phyloP scores from a whole-genome alignment of 2,329 filamentous ascomycete genomes.

The Aureobasidium sp. region DNA sequence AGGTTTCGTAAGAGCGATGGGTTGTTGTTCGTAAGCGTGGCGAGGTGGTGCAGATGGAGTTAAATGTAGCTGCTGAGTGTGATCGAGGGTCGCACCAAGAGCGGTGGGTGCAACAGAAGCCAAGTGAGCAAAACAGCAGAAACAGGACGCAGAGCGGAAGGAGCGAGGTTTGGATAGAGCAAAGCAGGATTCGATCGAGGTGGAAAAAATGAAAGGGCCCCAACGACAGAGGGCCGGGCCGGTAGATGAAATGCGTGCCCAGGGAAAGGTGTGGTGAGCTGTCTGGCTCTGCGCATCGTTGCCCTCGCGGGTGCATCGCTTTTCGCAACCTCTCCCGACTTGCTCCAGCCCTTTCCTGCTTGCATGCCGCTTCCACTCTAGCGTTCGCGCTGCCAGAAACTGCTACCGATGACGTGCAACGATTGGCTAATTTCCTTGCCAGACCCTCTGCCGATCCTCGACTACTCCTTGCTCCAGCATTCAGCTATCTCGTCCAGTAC shows the following conservation, averaged over 20 bases:
- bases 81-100: conserved; percentile 6
- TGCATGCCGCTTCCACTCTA: conserved; percentile 5
- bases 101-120: conserved; percentile 1
- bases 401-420: conserved; percentile 9
- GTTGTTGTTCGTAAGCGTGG: conserved; percentile 1
- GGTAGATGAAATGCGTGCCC: conserved; percentile 2
- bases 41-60: neutral
- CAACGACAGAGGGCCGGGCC: conserved; percentile 1
- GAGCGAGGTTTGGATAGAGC: neutral
- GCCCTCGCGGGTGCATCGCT: neutral
- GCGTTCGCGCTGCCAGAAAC: conserved; percentile 1
- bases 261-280: neutral
- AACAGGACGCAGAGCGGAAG: neutral
- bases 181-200: neutral
- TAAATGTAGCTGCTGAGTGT: conserved; percentile 6
- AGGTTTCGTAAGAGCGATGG: neutral
- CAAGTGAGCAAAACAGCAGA: neutral
- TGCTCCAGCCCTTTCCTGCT: conserved; percentile 1
- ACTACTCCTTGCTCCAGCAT: conserved; percentile 5
- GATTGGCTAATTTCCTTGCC: conserved; percentile 5
- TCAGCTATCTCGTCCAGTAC: neutral
- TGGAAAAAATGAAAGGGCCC: neutral
- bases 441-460: neutral
- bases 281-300: neutral
- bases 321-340: neutral